Evolutionary conservation across 352 stramenopile species (phyloP).

Genomic region (Vaucheria bursata): DNA sequence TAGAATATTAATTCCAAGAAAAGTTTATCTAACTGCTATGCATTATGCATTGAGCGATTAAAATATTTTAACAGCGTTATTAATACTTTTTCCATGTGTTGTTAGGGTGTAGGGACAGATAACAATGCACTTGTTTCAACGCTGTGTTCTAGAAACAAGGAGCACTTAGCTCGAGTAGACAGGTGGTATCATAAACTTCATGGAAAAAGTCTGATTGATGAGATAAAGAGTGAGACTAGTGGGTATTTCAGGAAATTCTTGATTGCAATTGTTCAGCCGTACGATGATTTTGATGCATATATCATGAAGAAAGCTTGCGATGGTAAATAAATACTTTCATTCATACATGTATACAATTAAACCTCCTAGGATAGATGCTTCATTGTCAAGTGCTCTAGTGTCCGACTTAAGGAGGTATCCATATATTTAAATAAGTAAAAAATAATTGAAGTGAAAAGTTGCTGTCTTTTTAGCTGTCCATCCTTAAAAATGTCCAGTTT

Average conservation of each 20-base stretch:
- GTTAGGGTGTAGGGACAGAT: slow-evolving; percentile 35
- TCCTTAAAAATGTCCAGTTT: no score
- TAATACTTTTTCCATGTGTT: slow-evolving; percentile 12
- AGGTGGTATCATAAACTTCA: slow-evolving; percentile 23
- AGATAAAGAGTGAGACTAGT: slow-evolving; percentile 21
- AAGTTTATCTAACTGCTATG: no score
- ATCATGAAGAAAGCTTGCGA: slow-evolving; percentile 1
- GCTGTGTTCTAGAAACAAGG: slow-evolving; percentile 34
- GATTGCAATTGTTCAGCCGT: not conserved
- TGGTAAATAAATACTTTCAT: not conserved
- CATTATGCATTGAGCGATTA: no score
- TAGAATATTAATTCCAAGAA: no score
- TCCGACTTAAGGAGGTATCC: no score
- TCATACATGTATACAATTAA: no score
- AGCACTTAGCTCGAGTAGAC: slow-evolving; percentile 29
- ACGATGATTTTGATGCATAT: slow-evolving; percentile 7
- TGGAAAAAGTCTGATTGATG: slow-evolving; percentile 17
- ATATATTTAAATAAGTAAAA: no score
- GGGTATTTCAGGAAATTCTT: slow-evolving; percentile 13
- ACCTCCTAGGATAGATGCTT: no score
- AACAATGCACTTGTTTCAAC: slow-evolving; percentile 18
- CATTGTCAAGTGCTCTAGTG: no score
- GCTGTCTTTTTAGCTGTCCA: no score
- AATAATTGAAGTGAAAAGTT: no score
- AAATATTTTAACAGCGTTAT: no score